Evolutionary conservation across 2,329 filamentous ascomycete species (phyloP).

Genomic region (Knoxdaviesia proteae): DNA sequence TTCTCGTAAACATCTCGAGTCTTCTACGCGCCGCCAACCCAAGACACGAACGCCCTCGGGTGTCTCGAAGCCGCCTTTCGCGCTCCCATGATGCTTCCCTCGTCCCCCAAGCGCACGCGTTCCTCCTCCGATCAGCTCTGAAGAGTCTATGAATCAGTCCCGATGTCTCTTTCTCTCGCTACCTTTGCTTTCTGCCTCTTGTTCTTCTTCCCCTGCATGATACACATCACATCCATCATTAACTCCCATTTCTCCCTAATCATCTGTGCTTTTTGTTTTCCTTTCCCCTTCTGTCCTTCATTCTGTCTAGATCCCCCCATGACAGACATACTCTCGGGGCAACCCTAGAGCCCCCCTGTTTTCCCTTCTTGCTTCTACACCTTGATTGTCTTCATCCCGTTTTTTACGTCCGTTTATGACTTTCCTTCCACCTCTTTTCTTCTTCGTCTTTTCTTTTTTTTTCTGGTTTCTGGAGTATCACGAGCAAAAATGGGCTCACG

Average conservation of each 20-base stretch:
- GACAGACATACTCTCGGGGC: too few species aligned
- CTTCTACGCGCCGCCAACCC: not conserved
- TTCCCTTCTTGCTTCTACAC: too few species aligned
- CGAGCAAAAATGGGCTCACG: too few species aligned
- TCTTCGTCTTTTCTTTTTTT: not conserved
- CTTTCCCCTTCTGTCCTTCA: too few species aligned
- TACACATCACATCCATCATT: too few species aligned
- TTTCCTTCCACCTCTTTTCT: not conserved
- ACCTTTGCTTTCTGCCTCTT: constrained; percentile 1
- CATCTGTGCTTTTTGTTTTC: too few species aligned
- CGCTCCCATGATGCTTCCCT: not conserved
- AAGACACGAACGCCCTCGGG: not conserved
- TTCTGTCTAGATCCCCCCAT: too few species aligned
- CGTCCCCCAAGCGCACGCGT: not conserved
- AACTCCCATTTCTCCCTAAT: too few species aligned
- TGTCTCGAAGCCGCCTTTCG: not conserved
- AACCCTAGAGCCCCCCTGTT: too few species aligned
- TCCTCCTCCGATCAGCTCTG: not conserved
- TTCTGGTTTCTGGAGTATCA: constrained; percentile 1
- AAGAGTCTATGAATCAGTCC: too few species aligned
- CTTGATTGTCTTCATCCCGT: too few species aligned
- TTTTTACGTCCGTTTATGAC: too few species aligned
- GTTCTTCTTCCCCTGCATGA: not conserved
- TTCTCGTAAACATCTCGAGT: constrained; percentile 2
- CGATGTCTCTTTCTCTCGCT: not conserved